Evolutionary conservation across 257 asterid species (phyloP).

Genomic region (Solanum lycopersicoides): DNA sequence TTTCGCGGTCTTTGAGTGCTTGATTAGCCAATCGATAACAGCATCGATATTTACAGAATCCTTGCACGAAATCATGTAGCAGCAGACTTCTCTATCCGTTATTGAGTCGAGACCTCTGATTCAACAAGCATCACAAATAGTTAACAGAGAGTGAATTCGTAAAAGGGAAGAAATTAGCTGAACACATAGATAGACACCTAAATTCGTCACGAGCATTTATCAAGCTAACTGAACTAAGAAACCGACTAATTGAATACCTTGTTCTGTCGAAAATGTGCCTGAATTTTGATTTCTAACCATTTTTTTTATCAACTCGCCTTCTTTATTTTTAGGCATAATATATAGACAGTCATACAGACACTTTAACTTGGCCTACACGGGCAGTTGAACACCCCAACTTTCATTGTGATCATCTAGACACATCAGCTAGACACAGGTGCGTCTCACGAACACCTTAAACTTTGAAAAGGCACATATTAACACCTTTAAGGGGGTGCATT

Average conservation of each 20-base stretch:
- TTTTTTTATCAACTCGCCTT: neutral
- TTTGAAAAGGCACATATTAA: neutral
- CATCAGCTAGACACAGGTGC: neutral
- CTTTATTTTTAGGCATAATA: neutral
- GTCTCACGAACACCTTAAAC: neutral
- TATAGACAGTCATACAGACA: no score
- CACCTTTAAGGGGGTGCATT: neutral
- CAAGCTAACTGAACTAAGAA: neutral
- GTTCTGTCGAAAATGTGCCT: neutral
- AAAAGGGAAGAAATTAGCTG: neutral
- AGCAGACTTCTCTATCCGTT: conserved; percentile 78
- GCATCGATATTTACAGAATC: conserved; percentile 66
- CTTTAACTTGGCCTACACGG: neutral
- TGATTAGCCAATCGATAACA: conserved; percentile 81
- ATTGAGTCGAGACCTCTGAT: conserved; percentile 50
- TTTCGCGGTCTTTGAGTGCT: conserved; percentile 64
- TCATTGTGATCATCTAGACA: neutral
- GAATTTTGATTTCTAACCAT: neutral
- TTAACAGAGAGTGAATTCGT: neutral
- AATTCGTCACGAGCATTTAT: neutral
- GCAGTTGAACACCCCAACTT: neutral
- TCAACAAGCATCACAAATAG: neutral
- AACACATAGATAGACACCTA: neutral
- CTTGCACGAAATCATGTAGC: conserved; percentile 96
- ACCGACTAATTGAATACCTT: neutral